A percentile compares a stretch with the other conserved stretches of the same genome.
These are phyloP conservation scores for Aureobasidium sp. DNA, from an alignment of 2,329 filamentous ascomycete species.

Conservation along the genomic window DNA sequence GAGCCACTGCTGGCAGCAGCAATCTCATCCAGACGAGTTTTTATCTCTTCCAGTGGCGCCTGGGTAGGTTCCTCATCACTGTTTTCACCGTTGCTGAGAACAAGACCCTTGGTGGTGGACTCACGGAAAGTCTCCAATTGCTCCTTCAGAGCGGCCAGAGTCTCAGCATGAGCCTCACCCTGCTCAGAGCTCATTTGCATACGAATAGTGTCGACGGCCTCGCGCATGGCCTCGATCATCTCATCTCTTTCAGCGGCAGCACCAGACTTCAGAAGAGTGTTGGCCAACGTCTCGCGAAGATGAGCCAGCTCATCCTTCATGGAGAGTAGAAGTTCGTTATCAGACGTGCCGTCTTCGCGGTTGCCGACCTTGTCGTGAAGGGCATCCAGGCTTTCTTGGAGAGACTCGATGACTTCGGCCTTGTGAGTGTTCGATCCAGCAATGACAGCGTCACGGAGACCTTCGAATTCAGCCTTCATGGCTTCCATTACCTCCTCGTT, in stretches of 20 bases:
- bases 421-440: conserved; percentile 47
- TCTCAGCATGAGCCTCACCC: conserved; percentile 32
- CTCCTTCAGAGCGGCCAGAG: conserved; percentile 32
- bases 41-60: conserved; percentile 18
- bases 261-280: conserved; percentile 41
- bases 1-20: conserved; percentile 21
- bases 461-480: conserved; percentile 74
- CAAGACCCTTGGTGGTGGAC: conserved; percentile 33
- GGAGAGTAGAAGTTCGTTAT: conserved; percentile 37
- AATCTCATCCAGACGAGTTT: conserved; percentile 30
- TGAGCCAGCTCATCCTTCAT: conserved; percentile 55
- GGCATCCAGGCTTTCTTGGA: conserved; percentile 44
- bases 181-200: conserved; percentile 31
- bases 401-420: conserved; percentile 53
- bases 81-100: conserved; percentile 24
- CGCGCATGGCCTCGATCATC: conserved; percentile 58
- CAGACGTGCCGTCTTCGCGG: conserved; percentile 26
- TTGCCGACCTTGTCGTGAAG: conserved; percentile 36
- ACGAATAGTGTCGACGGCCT: conserved; percentile 35
- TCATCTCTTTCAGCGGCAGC: conserved; percentile 44
- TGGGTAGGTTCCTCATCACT: conserved; percentile 15
- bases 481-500: conserved; percentile 52
- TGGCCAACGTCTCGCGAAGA: conserved; percentile 49
- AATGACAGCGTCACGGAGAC: conserved; percentile 70
- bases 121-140: conserved; percentile 37